Conservation (phyloP, 257 asterid species). For the Solanum piurae region DNA sequence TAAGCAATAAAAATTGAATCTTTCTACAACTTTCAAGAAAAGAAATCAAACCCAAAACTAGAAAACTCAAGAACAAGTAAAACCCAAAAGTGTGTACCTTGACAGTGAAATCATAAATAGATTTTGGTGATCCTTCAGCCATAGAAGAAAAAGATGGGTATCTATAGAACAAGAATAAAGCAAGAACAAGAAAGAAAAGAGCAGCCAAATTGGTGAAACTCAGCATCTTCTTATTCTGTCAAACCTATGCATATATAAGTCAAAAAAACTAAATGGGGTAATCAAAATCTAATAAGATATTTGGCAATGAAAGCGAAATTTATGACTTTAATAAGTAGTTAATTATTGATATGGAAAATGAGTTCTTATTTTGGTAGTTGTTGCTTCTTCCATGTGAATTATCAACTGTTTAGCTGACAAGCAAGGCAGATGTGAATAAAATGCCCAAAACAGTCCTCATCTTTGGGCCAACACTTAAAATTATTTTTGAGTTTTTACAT, state of each 20-base stretch:
- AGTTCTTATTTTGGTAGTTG: not conserved
- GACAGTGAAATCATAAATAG: slow-evolving; percentile 53
- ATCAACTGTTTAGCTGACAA: not conserved
- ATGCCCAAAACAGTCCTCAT: no score
- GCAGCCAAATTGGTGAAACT: slow-evolving; percentile 32
- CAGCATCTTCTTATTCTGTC: slow-evolving; percentile 10
- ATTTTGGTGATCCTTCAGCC: slow-evolving; percentile 18
- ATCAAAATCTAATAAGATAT: not conserved
- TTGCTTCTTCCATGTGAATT: not conserved
- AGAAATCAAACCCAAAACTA: not conserved
- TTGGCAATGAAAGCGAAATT: not conserved
- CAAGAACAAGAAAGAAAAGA: slow-evolving; percentile 35
- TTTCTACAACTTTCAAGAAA: not conserved
- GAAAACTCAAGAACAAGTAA: not conserved
- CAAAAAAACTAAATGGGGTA: not conserved
- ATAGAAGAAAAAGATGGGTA: slow-evolving; percentile 14
- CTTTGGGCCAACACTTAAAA: no score
- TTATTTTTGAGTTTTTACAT: no score
- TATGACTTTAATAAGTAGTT: not conserved
- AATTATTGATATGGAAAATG: not conserved
- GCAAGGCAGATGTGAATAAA: not conserved
- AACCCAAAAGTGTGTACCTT: slow-evolving; percentile 22
- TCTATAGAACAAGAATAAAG: slow-evolving; percentile 16
- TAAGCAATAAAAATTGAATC: not conserved
- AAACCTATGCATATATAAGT: not conserved